Evolutionary conservation across 805 yeast genomes (phyloP).

Genomic region (Schwanniomyces sp.): DNA sequence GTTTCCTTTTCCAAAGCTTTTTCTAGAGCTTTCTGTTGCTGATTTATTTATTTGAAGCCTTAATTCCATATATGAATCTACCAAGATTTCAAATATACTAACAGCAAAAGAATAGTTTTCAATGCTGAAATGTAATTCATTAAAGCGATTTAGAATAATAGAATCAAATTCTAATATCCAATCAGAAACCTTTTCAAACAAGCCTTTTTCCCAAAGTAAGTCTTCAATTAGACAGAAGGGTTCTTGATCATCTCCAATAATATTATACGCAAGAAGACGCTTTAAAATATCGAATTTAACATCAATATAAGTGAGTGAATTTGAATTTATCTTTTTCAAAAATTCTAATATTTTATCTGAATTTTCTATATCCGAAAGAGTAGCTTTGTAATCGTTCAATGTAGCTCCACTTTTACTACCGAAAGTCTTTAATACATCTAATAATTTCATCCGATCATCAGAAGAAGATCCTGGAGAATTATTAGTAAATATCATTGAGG

Average conservation of each 20-base stretch:
- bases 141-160: slow-evolving; percentile 8
- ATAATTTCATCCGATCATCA: slow-evolving; percentile 29
- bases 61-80: slow-evolving; percentile 39
- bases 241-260: not conserved
- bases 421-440: slow-evolving; percentile 36
- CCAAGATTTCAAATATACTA: slow-evolving; percentile 46
- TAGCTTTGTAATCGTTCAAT: slow-evolving; percentile 4
- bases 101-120: slow-evolving; percentile 25
- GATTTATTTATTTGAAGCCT: slow-evolving; percentile 23
- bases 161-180: slow-evolving; percentile 36
- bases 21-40: slow-evolving; percentile 17
- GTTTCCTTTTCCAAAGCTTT: slow-evolving; percentile 5
- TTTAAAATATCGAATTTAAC: slow-evolving; percentile 24
- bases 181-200: slow-evolving; percentile 31
- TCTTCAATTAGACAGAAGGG: slow-evolving; percentile 31
- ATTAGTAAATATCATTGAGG: slow-evolving; percentile 10
- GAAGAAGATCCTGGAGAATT: slow-evolving; percentile 12
- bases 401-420: slow-evolving; percentile 14
- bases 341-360: slow-evolving; percentile 11
- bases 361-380: slow-evolving; percentile 11
- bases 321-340: slow-evolving; percentile 10
- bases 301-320: slow-evolving; percentile 12
- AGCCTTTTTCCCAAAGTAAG: slow-evolving; percentile 36
- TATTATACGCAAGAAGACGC: slow-evolving; percentile 18
- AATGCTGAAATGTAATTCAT: slow-evolving; percentile 1